phyloP scores from a whole-genome alignment of 371 early-diverging fungal species.

The Mucor racemosus region DNA sequence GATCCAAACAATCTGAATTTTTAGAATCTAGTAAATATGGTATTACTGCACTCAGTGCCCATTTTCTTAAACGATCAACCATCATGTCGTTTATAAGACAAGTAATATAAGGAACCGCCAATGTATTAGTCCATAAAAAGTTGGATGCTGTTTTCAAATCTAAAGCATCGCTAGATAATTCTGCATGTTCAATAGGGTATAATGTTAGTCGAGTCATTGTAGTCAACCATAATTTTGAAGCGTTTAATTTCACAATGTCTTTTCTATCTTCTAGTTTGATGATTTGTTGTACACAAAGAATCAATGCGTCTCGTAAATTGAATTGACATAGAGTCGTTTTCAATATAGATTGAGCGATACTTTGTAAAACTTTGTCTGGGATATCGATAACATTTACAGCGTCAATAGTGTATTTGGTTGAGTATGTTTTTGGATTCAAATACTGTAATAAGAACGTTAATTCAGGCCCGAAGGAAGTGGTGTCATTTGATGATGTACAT shows the following conservation, averaged over 20 bases:
- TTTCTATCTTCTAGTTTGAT: constrained; percentile 49
- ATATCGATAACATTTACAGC: constrained; percentile 23
- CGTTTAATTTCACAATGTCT: constrained; percentile 38
- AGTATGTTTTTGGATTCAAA: constrained; percentile 55
- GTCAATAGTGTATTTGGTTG: constrained; percentile 27
- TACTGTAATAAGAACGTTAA: constrained; percentile 54
- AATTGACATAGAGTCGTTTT: constrained; percentile 27
- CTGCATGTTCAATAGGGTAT: constrained; percentile 49
- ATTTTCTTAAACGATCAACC: constrained; percentile 25
- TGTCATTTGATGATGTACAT: constrained; percentile 23
- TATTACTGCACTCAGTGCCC: constrained; percentile 10
- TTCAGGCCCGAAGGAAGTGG: constrained; percentile 50
- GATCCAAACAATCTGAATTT: neutral
- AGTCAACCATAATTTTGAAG: constrained; percentile 56
- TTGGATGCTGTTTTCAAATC: constrained; percentile 20
- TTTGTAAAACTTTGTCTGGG: constrained; percentile 20
- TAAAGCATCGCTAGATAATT: constrained; percentile 24
- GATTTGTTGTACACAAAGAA: constrained; percentile 38
- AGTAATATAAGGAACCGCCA: constrained; percentile 32
- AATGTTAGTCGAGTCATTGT: constrained; percentile 56
- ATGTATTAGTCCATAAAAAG: constrained; percentile 29
- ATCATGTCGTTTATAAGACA: constrained; percentile 24
- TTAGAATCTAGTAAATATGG: constrained; percentile 8
- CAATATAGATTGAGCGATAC: constrained; percentile 16
- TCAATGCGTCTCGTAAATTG: constrained; percentile 37